Conservation (phyloP, 352 stramenopile species). For the Phytophthora hibernalis region DNA sequence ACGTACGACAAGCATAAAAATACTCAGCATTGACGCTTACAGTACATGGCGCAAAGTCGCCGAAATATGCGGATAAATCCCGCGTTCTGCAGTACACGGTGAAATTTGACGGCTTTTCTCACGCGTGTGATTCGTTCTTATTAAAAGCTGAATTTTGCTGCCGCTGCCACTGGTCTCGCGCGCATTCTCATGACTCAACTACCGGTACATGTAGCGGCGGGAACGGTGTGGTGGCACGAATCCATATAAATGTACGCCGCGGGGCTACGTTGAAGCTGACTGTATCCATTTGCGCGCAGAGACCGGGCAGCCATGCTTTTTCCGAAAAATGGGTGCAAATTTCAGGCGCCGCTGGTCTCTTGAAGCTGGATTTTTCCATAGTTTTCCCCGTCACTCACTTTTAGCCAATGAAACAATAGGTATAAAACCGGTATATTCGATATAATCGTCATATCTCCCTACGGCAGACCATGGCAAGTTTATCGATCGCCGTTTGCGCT, state of each 20-base stretch:
- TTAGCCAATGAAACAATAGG: too few relatives aligned
- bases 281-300: background rate
- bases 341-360: background rate
- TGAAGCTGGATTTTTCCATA: constrained; percentile 1
- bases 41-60: constrained; percentile 16
- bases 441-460: too few relatives aligned
- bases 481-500: too few relatives aligned
- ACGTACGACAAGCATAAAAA: background rate
- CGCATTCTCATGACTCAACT: background rate
- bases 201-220: too few relatives aligned
- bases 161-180: too few relatives aligned
- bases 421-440: too few relatives aligned
- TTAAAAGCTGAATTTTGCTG: background rate
- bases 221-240: background rate
- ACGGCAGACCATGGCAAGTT: too few relatives aligned
- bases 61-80: background rate
- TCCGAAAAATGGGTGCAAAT: constrained; percentile 3
- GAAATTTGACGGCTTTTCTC: background rate
- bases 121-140: background rate
- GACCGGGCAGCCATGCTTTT: background rate
- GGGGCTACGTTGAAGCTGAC: background rate
- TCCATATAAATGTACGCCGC: too few relatives aligned
- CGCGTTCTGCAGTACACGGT: background rate
- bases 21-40: constrained; percentile 8
- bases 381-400: too few relatives aligned